These are phyloP conservation scores for Elsinoe batatas DNA, from an alignment of 2,329 filamentous ascomycete species.

Conservation along the genomic window DNA sequence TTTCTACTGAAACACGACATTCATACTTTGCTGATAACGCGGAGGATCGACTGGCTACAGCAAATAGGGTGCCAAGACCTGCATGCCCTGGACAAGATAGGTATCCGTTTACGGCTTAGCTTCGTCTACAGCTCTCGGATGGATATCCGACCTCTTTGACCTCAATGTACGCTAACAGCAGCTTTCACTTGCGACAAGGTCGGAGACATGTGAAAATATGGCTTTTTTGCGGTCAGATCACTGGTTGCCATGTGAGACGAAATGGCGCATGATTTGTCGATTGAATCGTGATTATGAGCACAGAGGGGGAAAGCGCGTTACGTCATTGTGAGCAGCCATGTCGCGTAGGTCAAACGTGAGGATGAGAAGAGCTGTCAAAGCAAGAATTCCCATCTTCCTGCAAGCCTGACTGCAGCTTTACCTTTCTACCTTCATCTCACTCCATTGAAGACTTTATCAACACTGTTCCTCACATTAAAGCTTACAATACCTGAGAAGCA, in stretches of 20 bases:
- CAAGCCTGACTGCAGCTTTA: background rate
- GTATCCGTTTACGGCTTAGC: background rate
- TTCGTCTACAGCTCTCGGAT: background rate
- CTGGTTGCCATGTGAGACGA: conserved; percentile 3
- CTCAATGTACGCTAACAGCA: background rate
- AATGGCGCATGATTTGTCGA: background rate
- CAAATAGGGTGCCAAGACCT: background rate
- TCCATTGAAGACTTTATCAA: conserved; percentile 5
- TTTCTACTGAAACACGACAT: no score
- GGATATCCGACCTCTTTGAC: background rate
- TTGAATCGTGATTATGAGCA: background rate
- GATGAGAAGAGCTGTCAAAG: conserved; percentile 8
- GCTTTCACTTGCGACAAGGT: background rate
- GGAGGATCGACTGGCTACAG: conserved; percentile 2
- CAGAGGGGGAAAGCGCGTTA: background rate
- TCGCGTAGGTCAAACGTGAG: background rate
- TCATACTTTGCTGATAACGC: background rate
- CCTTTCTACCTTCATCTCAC: conserved; percentile 3
- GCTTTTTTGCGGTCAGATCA: background rate
- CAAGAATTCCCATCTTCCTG: conserved; percentile 8
- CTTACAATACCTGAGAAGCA: conserved; percentile 6
- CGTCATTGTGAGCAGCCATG: background rate
- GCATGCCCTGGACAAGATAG: background rate
- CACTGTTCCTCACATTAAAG: background rate
- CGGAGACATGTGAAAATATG: background rate